These are phyloP conservation scores for Scheffersomyces parashehatae DNA, from an alignment of 1,139 yeast species.

Conservation along the genomic window DNA sequence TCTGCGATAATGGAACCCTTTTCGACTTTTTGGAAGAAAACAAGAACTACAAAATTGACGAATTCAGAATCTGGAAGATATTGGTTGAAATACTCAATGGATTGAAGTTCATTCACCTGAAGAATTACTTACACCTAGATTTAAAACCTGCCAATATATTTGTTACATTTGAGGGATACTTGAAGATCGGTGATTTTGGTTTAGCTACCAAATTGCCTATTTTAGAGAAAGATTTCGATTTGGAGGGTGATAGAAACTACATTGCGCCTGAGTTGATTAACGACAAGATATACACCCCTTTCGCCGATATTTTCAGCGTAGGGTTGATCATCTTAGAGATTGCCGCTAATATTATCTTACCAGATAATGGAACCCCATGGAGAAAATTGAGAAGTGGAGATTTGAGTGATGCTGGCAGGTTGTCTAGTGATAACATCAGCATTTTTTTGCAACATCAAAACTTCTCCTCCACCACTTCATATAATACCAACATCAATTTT, in stretches of 20 bases:
- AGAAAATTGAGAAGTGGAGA: slow-evolving; percentile 94
- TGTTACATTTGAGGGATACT: slow-evolving; percentile 89
- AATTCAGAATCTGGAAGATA: slow-evolving; percentile 97
- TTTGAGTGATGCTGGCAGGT: slow-evolving; percentile 88
- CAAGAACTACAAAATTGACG: slow-evolving; percentile 77
- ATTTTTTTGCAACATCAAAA: slow-evolving; percentile 45
- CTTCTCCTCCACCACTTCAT: slow-evolving; percentile 38
- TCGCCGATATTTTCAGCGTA: slow-evolving; percentile 91
- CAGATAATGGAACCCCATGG: slow-evolving; percentile 98
- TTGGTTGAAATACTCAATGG: slow-evolving; percentile 81
- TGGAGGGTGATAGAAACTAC: slow-evolving; percentile 97
- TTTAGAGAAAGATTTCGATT: slow-evolving; percentile 64
- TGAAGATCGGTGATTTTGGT: slow-evolving; percentile 84
- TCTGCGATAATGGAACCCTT: slow-evolving; percentile 90
- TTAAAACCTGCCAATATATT: slow-evolving; percentile 94
- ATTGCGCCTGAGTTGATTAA: slow-evolving; percentile 96
- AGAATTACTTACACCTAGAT: slow-evolving; percentile 79
- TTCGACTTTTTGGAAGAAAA: slow-evolving; percentile 78
- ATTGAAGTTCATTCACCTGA: slow-evolving; percentile 73
- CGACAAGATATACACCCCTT: slow-evolving; percentile 79
- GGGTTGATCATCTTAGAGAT: slow-evolving; percentile 92
- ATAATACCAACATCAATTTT: slow-evolving; percentile 19
- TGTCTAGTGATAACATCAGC: slow-evolving; percentile 58
- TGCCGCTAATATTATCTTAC: slow-evolving; percentile 92
- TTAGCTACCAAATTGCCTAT: slow-evolving; percentile 56